Base-by-base conservation (phyloP, 805 yeast species). In the Ogataea trehaloabstinens region DNA sequence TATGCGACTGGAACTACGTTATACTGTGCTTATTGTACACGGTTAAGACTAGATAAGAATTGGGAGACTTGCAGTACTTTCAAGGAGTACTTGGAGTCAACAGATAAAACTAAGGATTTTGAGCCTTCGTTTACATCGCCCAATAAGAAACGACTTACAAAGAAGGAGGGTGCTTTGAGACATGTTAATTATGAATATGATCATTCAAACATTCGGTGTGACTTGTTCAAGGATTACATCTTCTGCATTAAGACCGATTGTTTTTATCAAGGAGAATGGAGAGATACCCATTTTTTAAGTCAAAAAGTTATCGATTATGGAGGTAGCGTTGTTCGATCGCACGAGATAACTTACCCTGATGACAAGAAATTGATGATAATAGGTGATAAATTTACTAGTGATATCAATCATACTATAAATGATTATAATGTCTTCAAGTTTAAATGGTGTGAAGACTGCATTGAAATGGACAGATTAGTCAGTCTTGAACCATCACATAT, bases 1-100 rank as follows among this genome's bases (percentile, higher is more conserved):
- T 89, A 78, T 49, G 80, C 79, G 2, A 76, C 80, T 0, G 85
- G 81, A 0, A 68, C 82, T 5, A 86, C 96, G 0, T 64, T 91
- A 13, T 75, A 86, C 46, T 84, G 86, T 51, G 85, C 93, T 0
- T 80, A 87, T 56, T 82, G 89, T 52, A 68, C 82, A 28, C 49
- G 73, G 4, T 66, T 90, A 2, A 59, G 97, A 34, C 68, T 68
- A 2, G 96, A 91, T 55, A 87, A 87, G 52, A 67, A 70, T 32
- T 74, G 76, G 69, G 66, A 62, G 10, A 73, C 74, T 7, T 70
- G 82, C 19, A 64, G 80, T 19, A 74, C 85, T 2, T 46, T 80
- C 3, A 68, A 67, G 10, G 87, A 82, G 24, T 81, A 76, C 55
- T 46, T 57, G 31, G 32, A 25, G 6, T 44, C 49, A 16, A 45